Conservation (phyloP, 169 alveolate genomes). For the Plasmodium ovale region DNA sequence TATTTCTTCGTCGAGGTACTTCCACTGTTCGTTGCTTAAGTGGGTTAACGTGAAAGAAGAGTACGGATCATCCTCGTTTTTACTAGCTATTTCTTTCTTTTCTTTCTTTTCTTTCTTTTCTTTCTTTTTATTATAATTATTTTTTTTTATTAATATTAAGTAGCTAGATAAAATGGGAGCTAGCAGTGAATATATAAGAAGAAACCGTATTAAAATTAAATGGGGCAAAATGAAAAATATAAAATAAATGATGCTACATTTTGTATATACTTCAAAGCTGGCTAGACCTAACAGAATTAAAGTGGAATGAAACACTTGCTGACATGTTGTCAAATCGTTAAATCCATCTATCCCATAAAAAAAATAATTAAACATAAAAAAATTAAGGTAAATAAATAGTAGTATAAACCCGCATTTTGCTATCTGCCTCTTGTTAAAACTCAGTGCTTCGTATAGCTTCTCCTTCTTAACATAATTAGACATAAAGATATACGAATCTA, state of each 20-base stretch:
- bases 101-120: slow-evolving; percentile 2
- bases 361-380: slow-evolving; percentile 52
- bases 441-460: slow-evolving; percentile 51
- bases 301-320: slow-evolving; percentile 40
- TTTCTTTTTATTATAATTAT: background rate
- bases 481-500: slow-evolving; percentile 41
- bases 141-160: slow-evolving; percentile 35
- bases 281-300: slow-evolving; percentile 53
- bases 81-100: slow-evolving; percentile 33
- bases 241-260: slow-evolving; percentile 43
- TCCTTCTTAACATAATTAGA: slow-evolving; percentile 52
- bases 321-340: slow-evolving; percentile 35
- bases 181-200: slow-evolving; percentile 45
- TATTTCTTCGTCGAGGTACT: slow-evolving; percentile 56
- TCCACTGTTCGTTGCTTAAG: slow-evolving; percentile 76
- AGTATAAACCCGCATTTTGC: slow-evolving; percentile 17
- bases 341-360: slow-evolving; percentile 70
- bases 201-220: slow-evolving; percentile 59
- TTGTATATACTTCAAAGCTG: slow-evolving; percentile 50
- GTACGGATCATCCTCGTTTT: slow-evolving; percentile 32
- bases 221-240: slow-evolving; percentile 55
- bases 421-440: slow-evolving; percentile 48
- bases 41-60: slow-evolving; percentile 54
- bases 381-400: slow-evolving; percentile 50
- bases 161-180: slow-evolving; percentile 65